Evolutionary conservation across 106 monocot genomes (phyloP), one percentile per base, ranked within the genome.

Genomic region (Vanilla planifolia): DNA sequence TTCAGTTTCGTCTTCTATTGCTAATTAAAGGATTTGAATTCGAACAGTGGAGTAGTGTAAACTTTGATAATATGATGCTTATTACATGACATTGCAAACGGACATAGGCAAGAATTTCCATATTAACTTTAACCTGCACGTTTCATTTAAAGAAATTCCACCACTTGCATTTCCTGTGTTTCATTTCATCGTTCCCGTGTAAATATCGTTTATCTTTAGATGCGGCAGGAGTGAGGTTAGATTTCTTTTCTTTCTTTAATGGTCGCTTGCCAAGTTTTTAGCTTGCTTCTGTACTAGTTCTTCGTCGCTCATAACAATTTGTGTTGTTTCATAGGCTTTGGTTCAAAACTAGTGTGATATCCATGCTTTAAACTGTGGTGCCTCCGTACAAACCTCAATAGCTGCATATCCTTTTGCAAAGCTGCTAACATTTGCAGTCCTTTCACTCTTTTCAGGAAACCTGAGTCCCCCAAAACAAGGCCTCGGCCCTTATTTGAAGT

Each of bases 401-500:
- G 48, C 5, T 16, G 64, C 16, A 33, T 45, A 33, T 16, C 16
- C 14, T 61, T 26, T 61, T 30, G 36, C 20, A 9, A 10, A 29
- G 1, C 22, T 63, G 28, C 15, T 46, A 13, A 5, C 45, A 35
- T 14, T 25, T n/a, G 43, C 13, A 8, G 26, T 17, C 17, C 25
- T 51, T 41, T 60, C 17, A 58, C 15, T 15, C 35, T 68, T 20
- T 79, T 15, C 85, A 95, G 94, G 74, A 96, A 81, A 48, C 75
- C 78, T 32, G 95, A 90, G 53, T 96, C 95, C 2, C 95, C 95
- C 23, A 90, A 84, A 45, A 57, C 74, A 71, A 78, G 78, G 6
- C 47, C 78, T 63, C 69, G 86, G 20, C 63, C 71, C 33, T 34
- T 66, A 19, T 77, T 74, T 81, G 95, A 96, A 63, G 74, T 65